Percentiles rank a stretch among this genome's conserved stretches.
Evolutionary conservation across 2,329 filamentous ascomycete species (phyloP).

Genomic region (Penicillium verrucosum): DNA sequence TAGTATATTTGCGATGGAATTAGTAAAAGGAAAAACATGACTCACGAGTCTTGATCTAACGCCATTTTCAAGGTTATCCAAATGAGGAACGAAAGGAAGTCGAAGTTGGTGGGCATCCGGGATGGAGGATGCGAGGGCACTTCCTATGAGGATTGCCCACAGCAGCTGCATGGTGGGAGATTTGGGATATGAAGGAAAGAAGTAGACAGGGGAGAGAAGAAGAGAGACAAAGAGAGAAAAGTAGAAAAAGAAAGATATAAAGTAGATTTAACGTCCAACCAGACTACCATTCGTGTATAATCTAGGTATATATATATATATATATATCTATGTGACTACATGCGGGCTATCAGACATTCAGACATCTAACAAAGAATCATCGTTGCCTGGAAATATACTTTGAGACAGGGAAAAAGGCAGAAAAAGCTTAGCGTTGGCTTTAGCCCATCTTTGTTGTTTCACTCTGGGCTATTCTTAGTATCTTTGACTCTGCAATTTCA

Average conservation of each 20-base stretch:
- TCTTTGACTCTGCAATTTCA: not conserved
- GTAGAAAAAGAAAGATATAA: not conserved
- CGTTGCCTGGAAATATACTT: not conserved
- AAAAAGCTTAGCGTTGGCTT: not conserved
- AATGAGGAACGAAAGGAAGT: conserved; percentile 19
- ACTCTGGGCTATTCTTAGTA: not conserved
- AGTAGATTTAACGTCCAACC: not conserved
- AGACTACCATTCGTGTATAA: too few relatives aligned
- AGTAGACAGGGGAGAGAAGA: not conserved
- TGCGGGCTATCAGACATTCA: too few relatives aligned
- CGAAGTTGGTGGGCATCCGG: conserved; percentile 16
- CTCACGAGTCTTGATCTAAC: conserved; percentile 18
- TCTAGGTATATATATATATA: too few relatives aligned
- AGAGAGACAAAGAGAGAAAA: not conserved
- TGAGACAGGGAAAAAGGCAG: not conserved
- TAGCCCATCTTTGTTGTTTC: not conserved
- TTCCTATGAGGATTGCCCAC: conserved; percentile 13
- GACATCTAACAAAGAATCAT: too few relatives aligned
- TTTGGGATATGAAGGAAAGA: not conserved
- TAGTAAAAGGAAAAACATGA: not conserved
- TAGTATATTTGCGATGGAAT: not conserved
- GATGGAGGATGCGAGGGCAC: conserved; percentile 15
- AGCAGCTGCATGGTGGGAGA: conserved; percentile 15
- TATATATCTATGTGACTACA: too few relatives aligned
- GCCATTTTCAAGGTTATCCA: not conserved